Conservation (phyloP, 2,329 filamentous ascomycete species). For the Neonectria neomacrospora region DNA sequence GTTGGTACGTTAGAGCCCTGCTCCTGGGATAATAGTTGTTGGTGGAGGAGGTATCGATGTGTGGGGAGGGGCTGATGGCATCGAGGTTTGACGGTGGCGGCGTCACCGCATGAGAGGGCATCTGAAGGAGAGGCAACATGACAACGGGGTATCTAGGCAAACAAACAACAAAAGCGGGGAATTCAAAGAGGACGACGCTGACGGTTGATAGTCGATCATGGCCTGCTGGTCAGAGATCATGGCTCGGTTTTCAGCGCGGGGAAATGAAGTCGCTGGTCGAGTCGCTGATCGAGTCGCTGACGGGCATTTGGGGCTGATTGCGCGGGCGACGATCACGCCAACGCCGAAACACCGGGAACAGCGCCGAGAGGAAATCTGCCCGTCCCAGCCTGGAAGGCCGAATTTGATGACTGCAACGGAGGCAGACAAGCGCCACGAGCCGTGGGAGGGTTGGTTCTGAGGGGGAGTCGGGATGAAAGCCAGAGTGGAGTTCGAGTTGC, state of each 20-base stretch:
- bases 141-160: slow-evolving; percentile 43
- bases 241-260: slow-evolving; percentile 33
- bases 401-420: slow-evolving; percentile 7
- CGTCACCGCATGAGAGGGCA: slow-evolving; percentile 62
- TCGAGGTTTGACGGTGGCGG: slow-evolving; percentile 54
- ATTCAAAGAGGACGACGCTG: slow-evolving; percentile 44
- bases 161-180: slow-evolving; percentile 39
- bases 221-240: slow-evolving; percentile 57
- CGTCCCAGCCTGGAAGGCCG: slow-evolving; percentile 16
- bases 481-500: slow-evolving; percentile 24
- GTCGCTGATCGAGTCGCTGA: slow-evolving; percentile 47
- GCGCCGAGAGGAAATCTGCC: slow-evolving; percentile 21
- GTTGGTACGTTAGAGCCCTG: slow-evolving; percentile 37
- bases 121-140: slow-evolving; percentile 65
- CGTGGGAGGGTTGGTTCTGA: slow-evolving; percentile 14
- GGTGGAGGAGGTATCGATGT: slow-evolving; percentile 31
- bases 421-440: slow-evolving; percentile 13
- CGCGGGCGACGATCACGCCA: slow-evolving; percentile 42
- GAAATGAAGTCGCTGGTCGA: slow-evolving; percentile 34
- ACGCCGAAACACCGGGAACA: slow-evolving; percentile 31
- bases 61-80: slow-evolving; percentile 42
- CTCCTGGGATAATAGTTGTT: slow-evolving; percentile 46
- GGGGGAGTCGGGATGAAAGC: slow-evolving; percentile 23
- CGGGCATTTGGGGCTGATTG: slow-evolving; percentile 54
- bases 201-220: slow-evolving; percentile 51